These are phyloP conservation scores for Spizellomyces sp. DNA, from an alignment of 192 early-diverging fungal species.

Conservation along the genomic window DNA sequence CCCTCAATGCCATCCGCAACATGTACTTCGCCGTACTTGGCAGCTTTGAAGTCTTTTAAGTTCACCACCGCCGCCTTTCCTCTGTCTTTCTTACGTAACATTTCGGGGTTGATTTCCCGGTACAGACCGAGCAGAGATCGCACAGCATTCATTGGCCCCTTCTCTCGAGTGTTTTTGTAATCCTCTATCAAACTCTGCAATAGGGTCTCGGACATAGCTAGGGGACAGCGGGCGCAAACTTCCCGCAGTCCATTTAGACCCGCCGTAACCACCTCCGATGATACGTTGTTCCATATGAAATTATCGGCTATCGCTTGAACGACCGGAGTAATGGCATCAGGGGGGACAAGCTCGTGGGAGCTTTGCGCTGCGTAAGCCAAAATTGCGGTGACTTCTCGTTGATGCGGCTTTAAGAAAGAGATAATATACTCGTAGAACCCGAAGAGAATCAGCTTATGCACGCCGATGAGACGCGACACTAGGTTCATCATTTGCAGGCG, in stretches of 20 bases:
- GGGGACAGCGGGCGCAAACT: slow-evolving; percentile 82
- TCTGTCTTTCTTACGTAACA: slow-evolving; percentile 90
- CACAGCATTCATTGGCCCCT: slow-evolving; percentile 89
- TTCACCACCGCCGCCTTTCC: slow-evolving; percentile 82
- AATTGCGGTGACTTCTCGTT: slow-evolving; percentile 90
- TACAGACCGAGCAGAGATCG: slow-evolving; percentile 89
- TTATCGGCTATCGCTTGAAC: slow-evolving; percentile 93
- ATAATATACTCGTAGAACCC: slow-evolving; percentile 93
- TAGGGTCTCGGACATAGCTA: slow-evolving; percentile 80
- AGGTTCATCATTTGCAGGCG: slow-evolving; percentile 92
- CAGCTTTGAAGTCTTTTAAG: slow-evolving; percentile 63
- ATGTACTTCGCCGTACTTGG: slow-evolving; percentile 73
- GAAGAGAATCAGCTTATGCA: slow-evolving; percentile 90
- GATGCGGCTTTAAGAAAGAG: slow-evolving; percentile 94
- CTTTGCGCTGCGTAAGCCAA: slow-evolving; percentile 89
- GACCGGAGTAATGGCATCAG: slow-evolving; percentile 85
- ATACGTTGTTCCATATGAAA: slow-evolving; percentile 91
- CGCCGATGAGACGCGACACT: slow-evolving; percentile 90
- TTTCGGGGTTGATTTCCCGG: slow-evolving; percentile 92
- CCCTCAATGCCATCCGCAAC: slow-evolving; percentile 75
- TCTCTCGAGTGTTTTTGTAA: slow-evolving; percentile 92
- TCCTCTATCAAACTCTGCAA: slow-evolving; percentile 85
- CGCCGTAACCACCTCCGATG: slow-evolving; percentile 93
- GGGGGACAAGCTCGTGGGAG: slow-evolving; percentile 91
- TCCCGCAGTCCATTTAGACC: slow-evolving; percentile 79